Conservation (phyloP, 345 rosid genomes). For the Aquilaria malaccensis region DNA sequence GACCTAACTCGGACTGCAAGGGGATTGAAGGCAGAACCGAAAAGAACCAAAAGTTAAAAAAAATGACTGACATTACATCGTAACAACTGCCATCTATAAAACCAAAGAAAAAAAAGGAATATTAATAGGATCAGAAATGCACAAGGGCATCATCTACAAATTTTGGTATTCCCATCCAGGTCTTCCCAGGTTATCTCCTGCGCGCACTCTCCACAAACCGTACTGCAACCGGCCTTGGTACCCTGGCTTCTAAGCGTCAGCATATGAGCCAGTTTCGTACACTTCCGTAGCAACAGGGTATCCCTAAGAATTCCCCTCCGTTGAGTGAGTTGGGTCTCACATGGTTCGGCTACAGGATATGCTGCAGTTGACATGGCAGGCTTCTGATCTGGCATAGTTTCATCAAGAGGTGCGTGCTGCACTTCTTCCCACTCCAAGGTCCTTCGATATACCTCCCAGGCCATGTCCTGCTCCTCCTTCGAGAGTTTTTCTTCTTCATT, state of each 20-base stretch:
- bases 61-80: not conserved
- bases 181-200: constrained; percentile 76
- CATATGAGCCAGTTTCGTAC: constrained; percentile 76
- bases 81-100: not conserved
- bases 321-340: constrained; percentile 13
- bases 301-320: constrained; percentile 42
- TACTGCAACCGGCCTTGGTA: constrained; percentile 58
- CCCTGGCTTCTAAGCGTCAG: constrained; percentile 95
- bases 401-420: constrained; percentile 57
- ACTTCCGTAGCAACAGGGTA: constrained; percentile 47
- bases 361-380: constrained; percentile 22
- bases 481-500: constrained; percentile 95
- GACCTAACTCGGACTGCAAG: too few species aligned
- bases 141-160: constrained; percentile 18
- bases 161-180: constrained; percentile 32
- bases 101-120: not conserved
- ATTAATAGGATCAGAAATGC: not conserved
- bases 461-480: constrained; percentile 99
- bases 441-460: constrained; percentile 88
- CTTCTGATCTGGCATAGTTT: constrained; percentile 36
- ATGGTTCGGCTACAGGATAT: constrained; percentile 26
- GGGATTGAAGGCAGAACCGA: not conserved
- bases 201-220: constrained; percentile 95
- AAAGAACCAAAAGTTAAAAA: not conserved
- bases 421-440: constrained; percentile 91